Conservation (phyloP, 179 eudicot genomes). For the Beta lomatogona region DNA sequence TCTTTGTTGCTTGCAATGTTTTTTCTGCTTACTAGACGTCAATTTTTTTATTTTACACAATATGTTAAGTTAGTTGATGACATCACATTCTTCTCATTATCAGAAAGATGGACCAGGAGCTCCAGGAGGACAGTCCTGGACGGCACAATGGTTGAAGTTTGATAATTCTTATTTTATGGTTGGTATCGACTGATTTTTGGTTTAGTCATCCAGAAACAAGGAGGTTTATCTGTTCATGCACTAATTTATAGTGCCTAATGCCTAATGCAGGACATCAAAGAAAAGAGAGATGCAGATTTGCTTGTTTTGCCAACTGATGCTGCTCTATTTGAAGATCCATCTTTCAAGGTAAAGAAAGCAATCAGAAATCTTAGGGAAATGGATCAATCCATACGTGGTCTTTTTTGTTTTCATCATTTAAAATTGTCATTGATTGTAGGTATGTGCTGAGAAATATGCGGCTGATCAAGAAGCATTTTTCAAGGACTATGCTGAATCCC, state of each 20-base stretch:
- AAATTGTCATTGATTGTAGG: slow-evolving; percentile 42
- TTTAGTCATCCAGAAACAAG: background rate
- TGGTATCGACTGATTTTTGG: slow-evolving; percentile 1
- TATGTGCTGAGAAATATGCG: slow-evolving; percentile 91
- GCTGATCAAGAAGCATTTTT: slow-evolving; percentile 80
- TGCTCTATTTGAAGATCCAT: slow-evolving; percentile 84
- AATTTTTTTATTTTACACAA: background rate
- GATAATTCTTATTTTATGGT: slow-evolving; percentile 98
- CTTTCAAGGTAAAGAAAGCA: slow-evolving; percentile 70
- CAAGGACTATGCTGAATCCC: slow-evolving; percentile 93
- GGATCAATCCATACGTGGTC: background rate
- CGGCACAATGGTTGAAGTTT: slow-evolving; percentile 90
- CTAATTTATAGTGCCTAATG: slow-evolving; percentile 29
- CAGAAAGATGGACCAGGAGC: slow-evolving; percentile 99
- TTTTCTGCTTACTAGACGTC: background rate
- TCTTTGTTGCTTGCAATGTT: background rate
- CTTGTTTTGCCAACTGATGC: slow-evolving; percentile 99
- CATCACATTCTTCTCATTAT: slow-evolving; percentile 15
- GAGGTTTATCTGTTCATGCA: slow-evolving; percentile 5
- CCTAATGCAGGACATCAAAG: slow-evolving; percentile 72
- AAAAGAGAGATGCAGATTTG: slow-evolving; percentile 79
- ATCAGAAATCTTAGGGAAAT: slow-evolving; percentile 5
- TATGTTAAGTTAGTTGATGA: background rate
- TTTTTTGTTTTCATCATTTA: background rate
- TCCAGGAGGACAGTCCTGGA: slow-evolving; percentile 99